These are phyloP conservation scores for Gryganskiella cystojenkinii DNA, from an alignment of 192 early-diverging fungal genomes.

Conservation along the genomic window DNA sequence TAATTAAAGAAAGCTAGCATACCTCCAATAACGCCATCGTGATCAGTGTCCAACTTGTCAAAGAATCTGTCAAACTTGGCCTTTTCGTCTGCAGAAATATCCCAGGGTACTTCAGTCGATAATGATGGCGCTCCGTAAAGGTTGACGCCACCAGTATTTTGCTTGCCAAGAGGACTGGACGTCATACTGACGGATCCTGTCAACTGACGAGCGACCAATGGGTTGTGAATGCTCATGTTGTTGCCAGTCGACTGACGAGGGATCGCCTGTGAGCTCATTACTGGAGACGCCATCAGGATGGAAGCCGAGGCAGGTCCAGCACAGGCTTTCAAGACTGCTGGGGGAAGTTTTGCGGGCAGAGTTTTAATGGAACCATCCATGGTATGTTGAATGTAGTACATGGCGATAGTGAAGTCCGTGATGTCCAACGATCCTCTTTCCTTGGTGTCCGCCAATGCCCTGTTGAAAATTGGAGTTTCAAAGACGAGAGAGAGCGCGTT, in stretches of 20 bases:
- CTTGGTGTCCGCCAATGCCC: slow-evolving; percentile 82
- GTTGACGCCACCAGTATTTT: slow-evolving; percentile 43
- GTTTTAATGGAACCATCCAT: slow-evolving; percentile 77
- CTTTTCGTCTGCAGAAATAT: slow-evolving; percentile 78
- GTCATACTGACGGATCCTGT: slow-evolving; percentile 27
- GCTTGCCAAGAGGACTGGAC: slow-evolving; percentile 40
- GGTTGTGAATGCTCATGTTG: slow-evolving; percentile 37
- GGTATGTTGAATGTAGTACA: slow-evolving; percentile 86
- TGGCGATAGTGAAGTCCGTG: slow-evolving; percentile 90
- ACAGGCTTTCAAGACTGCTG: slow-evolving; percentile 64
- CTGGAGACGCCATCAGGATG: slow-evolving; percentile 21
- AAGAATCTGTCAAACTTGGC: slow-evolving; percentile 82
- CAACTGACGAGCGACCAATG: slow-evolving; percentile 24
- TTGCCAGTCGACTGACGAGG: slow-evolving; percentile 48
- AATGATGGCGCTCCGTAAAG: slow-evolving; percentile 23
- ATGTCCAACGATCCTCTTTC: slow-evolving; percentile 76
- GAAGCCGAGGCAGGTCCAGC: slow-evolving; percentile 29
- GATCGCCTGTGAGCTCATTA: slow-evolving; percentile 29
- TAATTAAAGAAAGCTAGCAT: no score
- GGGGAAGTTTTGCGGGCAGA: slow-evolving; percentile 78
- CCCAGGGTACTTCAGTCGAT: slow-evolving; percentile 67
- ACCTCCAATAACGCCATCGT: slow-evolving; percentile 77
- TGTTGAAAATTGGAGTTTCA: slow-evolving; percentile 19
- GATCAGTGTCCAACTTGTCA: slow-evolving; percentile 73
- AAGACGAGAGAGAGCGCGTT: background rate